Evolutionary conservation across 73 alveolate species (phyloP), one percentile per base, ranked within the genome.

Genomic region (Diophrys sp.): DNA sequence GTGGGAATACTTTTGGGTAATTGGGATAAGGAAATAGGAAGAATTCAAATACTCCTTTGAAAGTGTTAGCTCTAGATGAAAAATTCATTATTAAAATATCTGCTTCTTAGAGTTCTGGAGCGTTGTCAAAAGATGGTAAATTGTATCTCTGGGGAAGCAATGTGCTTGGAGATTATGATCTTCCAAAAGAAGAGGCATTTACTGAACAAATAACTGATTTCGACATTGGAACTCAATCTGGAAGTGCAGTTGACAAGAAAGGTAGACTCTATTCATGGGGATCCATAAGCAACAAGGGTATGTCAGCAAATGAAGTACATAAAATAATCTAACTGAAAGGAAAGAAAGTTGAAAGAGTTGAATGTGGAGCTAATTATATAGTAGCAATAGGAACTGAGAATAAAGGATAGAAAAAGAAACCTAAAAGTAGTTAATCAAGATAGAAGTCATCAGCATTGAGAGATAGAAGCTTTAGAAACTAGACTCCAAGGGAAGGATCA

Each of bases 91-190:
- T 14, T 14, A 53, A 14, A 44, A 75, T 75, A 33, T 1, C 66
- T 0, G 44, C 73, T 24, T 26, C 33, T 14, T 31, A 57, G 8
- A 29, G 30, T 29, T 75, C 72, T 5, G 72, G 75, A 25, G 83
- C 75, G 5, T 32, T 75, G n/a, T 14, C 83, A 14, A 66, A 29
- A 2, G 27, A 31, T 28, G 93, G 87, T 0, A 78, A 81, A 26
- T 44, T 86, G n/a, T 74, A 54, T 30, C 73, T 86, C 5, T 86
- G 93, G 93, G 93, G 93, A 1, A 32, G 18, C 23, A 76, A 82
- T 0, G 70, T 54, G 8, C 71, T 84, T 27, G 92, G 92, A 8
- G 62, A 28, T 28, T 78, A 24, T 71, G 67, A 53, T 23, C 72
- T 1, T 26, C 83, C 70, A 29, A 33, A 33, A 56, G 54, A 23